Percentiles rank a stretch among this genome's conserved stretches.
These are phyloP conservation scores for Fusarium haematococcum DNA, from an alignment of 2,329 filamentous ascomycete species.

Conservation along the genomic window DNA sequence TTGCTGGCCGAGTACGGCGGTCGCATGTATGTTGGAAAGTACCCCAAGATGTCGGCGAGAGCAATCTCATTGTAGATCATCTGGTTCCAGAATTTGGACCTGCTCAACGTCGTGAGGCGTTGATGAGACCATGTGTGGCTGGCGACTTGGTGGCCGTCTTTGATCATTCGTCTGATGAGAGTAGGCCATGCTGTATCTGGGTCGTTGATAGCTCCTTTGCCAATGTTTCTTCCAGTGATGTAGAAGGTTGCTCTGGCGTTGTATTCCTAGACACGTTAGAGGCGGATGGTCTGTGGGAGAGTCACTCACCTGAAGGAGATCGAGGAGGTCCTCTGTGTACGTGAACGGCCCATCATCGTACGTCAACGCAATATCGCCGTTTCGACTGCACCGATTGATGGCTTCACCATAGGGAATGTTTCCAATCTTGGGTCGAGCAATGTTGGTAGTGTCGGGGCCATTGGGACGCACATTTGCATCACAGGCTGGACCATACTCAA, in stretches of 20 bases:
- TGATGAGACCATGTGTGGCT: slow-evolving; percentile 63
- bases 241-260: slow-evolving; percentile 55
- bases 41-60: slow-evolving; percentile 54
- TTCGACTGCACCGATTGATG: slow-evolving; percentile 55
- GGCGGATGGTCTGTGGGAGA: fast-evolving
- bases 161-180: slow-evolving; percentile 58
- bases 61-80: slow-evolving; percentile 59
- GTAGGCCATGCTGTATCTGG: slow-evolving; percentile 48
- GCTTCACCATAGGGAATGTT: slow-evolving; percentile 66
- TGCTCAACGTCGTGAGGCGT: slow-evolving; percentile 53
- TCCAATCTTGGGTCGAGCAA: slow-evolving; percentile 66
- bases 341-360: slow-evolving; percentile 60
- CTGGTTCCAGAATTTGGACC: slow-evolving; percentile 51
- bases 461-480: slow-evolving; percentile 66
- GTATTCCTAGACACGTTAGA: slow-evolving; percentile 41
- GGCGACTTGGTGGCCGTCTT: slow-evolving; percentile 70
- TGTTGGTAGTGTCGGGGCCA: slow-evolving; percentile 65
- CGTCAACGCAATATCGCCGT: slow-evolving; percentile 56
- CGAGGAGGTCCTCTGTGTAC: slow-evolving; percentile 57
- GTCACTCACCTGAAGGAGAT: slow-evolving; percentile 47
- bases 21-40: slow-evolving; percentile 58
- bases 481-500: slow-evolving; percentile 70
- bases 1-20: slow-evolving; percentile 61
- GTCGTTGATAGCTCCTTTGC: slow-evolving; percentile 58
- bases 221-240: slow-evolving; percentile 51